These are phyloP conservation scores for Urtica urens DNA, from an alignment of 306 rosid species.

Conservation along the genomic window DNA sequence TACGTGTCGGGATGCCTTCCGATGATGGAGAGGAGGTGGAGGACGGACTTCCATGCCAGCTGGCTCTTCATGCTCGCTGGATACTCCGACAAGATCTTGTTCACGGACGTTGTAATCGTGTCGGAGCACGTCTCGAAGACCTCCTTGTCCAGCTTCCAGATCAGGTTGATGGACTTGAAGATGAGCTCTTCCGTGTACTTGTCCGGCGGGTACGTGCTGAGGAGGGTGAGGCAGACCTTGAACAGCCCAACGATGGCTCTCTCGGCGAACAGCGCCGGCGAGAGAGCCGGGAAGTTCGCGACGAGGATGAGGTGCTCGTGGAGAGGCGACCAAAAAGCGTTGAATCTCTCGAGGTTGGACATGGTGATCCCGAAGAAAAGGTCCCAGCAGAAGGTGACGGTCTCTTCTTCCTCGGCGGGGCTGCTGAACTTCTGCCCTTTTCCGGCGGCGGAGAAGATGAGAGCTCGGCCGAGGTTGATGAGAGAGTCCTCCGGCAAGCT, in stretches of 20 bases:
- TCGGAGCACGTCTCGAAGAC: slow-evolving; percentile 61
- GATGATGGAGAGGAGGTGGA: slow-evolving; percentile 57
- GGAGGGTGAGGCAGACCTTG: slow-evolving; percentile 46
- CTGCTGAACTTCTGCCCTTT: slow-evolving; percentile 92
- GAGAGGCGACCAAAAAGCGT: slow-evolving; percentile 53
- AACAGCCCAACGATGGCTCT: slow-evolving; percentile 59
- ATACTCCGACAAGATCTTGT: slow-evolving; percentile 44
- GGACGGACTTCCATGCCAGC: slow-evolving; percentile 68
- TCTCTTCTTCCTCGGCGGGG: slow-evolving; percentile 85
- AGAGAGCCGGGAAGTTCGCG: slow-evolving; percentile 77
- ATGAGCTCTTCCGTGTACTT: slow-evolving; percentile 60
- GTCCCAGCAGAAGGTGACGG: slow-evolving; percentile 91
- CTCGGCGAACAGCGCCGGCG: slow-evolving; percentile 75
- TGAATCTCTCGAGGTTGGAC: slow-evolving; percentile 55
- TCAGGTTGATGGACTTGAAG: slow-evolving; percentile 75
- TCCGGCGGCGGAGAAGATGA: slow-evolving; percentile 81
- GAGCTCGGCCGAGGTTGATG: slow-evolving; percentile 58
- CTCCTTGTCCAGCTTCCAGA: slow-evolving; percentile 92
- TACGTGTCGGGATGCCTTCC: slow-evolving; percentile 66
- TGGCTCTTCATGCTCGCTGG: slow-evolving; percentile 64
- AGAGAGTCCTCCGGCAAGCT: slow-evolving; percentile 54
- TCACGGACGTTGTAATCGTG: slow-evolving; percentile 36
- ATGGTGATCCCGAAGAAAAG: slow-evolving; percentile 41
- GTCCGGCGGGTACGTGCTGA: slow-evolving; percentile 37
- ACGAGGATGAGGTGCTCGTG: slow-evolving; percentile 60